Evolutionary conservation across 768 basidiomycete species (phyloP), one percentile per base, ranked within the genome.

Genomic region (Phanerodontia chrysosporium): DNA sequence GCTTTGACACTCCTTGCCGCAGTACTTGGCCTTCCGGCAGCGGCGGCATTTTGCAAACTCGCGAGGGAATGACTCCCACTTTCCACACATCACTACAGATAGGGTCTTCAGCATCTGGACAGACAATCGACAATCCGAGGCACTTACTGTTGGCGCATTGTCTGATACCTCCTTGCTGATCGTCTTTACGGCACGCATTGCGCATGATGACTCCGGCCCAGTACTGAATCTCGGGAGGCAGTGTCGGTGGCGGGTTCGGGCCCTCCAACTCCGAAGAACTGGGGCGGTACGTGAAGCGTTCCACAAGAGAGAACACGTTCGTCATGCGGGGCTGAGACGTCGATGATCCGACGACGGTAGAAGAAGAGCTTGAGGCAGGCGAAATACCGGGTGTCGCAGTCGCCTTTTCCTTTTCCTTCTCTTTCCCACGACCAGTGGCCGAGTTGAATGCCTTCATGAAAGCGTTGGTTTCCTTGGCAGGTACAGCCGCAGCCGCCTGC

Each of bases 201-300:
- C 97, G 83, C 97, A 98, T 99, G 68, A 98, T 97, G n/a, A 98
- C 96, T 2, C 95, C 94, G 0, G 96, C 97, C 97, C 97, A 98
- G 67, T 98, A 97, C 73, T 97, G 93, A 24, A 99, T 96, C 71
- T 98, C 96, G 10, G 81, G 78, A 0, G 95, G 93, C 7, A 95
- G 75, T 49, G 84, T 79, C 2, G 89, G 87, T 4, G 74, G 86
- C 0, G 86, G 83, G 55, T 84, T 84, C 5, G 83, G 83, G 55
- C 87, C 75, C 62, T 87, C 85, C 21, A 81, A 82, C 67, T 95
- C 94, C 0, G 85, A 83, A 10, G 90, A 85, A 54, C 90, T 90
- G 0, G 95, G 93, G 54, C 94, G 85, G 78, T 94, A 97, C 0
- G 96, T 99, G 75, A 97, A 99, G 30, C 95, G 78, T 70, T 99